These are phyloP conservation scores for Stephania cephalantha DNA, from an alignment of 164 flowering plant genomes.

Conservation along the genomic window DNA sequence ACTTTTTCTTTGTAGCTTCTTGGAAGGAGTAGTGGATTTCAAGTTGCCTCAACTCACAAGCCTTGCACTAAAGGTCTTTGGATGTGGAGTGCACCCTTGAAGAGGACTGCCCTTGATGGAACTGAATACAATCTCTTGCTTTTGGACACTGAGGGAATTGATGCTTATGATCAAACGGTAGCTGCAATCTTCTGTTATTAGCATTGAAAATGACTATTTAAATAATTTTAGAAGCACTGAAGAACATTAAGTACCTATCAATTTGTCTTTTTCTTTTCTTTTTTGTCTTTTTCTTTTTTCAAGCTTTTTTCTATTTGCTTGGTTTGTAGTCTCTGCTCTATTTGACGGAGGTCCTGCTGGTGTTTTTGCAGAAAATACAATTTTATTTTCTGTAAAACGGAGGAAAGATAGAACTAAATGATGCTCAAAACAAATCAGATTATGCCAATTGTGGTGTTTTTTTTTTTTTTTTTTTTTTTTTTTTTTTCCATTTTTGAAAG, in stretches of 20 bases:
- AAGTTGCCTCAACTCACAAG: conserved; percentile 92
- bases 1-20: conserved; percentile 58
- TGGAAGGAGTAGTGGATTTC: conserved; percentile 96
- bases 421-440: not conserved
- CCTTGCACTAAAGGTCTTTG: conserved; percentile 99
- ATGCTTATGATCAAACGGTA: conserved; percentile 99
- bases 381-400: not conserved
- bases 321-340: not conserved
- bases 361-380: not conserved
- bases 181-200: not conserved
- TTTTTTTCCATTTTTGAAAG: no score
- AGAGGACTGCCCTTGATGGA: conserved; percentile 92
- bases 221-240: not conserved
- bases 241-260: not conserved
- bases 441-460: no score
- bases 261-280: not conserved
- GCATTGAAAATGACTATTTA: not conserved
- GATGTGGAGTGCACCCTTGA: conserved; percentile 97
- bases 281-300: not conserved
- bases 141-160: conserved; percentile 95
- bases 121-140: conserved; percentile 88
- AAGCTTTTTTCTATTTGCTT: not conserved
- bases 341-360: not conserved
- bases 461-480: no score
- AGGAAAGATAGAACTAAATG: not conserved